Evolutionary conservation across 176 grass and related monocot genomes (phyloP).

Genomic region (Carex cristatella): DNA sequence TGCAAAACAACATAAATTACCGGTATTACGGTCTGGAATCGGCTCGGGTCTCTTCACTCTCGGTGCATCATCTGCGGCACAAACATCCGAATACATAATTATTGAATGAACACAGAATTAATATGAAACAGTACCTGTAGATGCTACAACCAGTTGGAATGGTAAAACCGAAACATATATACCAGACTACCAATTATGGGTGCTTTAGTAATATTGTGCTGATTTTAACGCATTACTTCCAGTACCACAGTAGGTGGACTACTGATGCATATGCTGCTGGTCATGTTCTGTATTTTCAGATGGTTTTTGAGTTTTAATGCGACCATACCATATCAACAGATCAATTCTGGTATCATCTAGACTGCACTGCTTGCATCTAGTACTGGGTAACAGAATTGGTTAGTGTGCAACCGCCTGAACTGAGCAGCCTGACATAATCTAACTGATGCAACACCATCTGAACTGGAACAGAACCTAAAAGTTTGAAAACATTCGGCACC

Average conservation of each 20-base stretch:
- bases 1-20: conserved; percentile 7
- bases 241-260: neutral
- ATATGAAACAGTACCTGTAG: neutral
- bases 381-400: neutral
- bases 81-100: neutral
- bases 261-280: neutral
- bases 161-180: neutral
- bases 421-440: neutral
- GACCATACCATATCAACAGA: neutral
- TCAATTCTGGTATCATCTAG: neutral
- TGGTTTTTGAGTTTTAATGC: neutral
- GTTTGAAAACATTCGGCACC: neutral
- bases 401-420: neutral
- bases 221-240: neutral
- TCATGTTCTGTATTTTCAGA: neutral
- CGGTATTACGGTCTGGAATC: neutral
- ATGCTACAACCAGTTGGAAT: neutral
- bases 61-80: neutral
- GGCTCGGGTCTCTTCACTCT: conserved; percentile 2
- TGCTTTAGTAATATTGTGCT: neutral
- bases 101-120: neutral
- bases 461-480: neutral
- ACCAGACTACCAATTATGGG: neutral
- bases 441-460: neutral
- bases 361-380: neutral